Conservation (phyloP, 2,329 filamentous ascomycete genomes). For the Diaporthe sp. region DNA sequence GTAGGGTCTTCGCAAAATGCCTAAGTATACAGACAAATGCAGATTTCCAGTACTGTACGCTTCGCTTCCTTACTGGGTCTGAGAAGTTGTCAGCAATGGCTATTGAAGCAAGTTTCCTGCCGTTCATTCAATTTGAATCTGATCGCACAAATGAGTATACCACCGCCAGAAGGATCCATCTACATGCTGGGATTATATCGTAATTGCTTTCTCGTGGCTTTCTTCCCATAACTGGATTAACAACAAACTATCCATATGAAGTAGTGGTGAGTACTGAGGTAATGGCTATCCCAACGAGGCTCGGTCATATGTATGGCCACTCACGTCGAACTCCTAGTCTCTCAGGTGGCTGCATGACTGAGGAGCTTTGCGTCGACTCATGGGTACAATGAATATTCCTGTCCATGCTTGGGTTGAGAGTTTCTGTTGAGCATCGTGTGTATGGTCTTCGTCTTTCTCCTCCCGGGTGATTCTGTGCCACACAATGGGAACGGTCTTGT, state of each 20-base stretch:
- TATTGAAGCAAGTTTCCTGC: constrained; percentile 75
- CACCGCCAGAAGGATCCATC: constrained; percentile 73
- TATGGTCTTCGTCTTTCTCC: background rate
- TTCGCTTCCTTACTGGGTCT: too few species aligned
- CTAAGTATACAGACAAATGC: too few species aligned
- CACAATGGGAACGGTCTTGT: background rate
- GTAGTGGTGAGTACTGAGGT: constrained; percentile 75
- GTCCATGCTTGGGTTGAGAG: constrained; percentile 57
- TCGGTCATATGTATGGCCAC: constrained; percentile 67
- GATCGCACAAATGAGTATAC: constrained; percentile 70
- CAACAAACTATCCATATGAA: constrained; percentile 62
- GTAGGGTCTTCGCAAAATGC: too few species aligned
- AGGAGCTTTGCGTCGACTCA: constrained; percentile 57
- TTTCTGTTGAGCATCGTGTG: constrained; percentile 52
- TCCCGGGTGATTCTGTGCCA: background rate
- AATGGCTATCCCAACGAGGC: constrained; percentile 71
- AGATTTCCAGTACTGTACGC: too few species aligned
- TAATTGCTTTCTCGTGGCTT: constrained; percentile 49
- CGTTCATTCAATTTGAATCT: constrained; percentile 72
- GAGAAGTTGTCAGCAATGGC: constrained; percentile 77
- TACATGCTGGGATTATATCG: constrained; percentile 64
- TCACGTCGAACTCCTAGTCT: constrained; percentile 79
- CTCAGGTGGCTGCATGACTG: constrained; percentile 67
- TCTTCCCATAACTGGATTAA: constrained; percentile 48
- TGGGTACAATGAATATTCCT: too few species aligned